Conservation (phyloP, 192 early-diverging fungal genomes). For the Spinellus fusiger region DNA sequence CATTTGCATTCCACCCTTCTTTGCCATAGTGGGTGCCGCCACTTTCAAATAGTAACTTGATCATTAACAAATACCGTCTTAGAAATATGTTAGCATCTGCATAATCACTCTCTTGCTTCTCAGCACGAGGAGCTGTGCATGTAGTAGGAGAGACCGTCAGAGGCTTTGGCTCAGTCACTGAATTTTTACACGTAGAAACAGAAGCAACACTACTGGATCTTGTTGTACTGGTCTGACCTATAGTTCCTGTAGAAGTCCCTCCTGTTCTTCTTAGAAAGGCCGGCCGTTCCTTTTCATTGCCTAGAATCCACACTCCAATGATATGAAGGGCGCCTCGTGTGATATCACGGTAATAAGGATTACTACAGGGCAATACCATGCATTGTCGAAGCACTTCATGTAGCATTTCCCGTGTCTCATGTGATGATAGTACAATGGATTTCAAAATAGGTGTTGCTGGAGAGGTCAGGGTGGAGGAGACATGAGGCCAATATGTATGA, state of each 20-base stretch:
- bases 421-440: conserved; percentile 46
- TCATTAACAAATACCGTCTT: conserved; percentile 59
- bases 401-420: conserved; percentile 63
- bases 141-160: background rate
- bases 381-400: conserved; percentile 75
- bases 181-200: background rate
- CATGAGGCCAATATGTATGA: conserved; percentile 19
- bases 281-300: conserved; percentile 66
- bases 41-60: conserved; percentile 57
- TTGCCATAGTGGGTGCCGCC: conserved; percentile 18
- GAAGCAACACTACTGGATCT: conserved; percentile 6
- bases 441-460: conserved; percentile 58
- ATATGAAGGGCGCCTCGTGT: conserved; percentile 59
- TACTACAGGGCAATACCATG: conserved; percentile 54
- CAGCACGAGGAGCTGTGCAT: background rate
- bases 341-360: conserved; percentile 55
- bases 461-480: conserved; percentile 21
- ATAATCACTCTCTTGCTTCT: conserved; percentile 15
- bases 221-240: background rate
- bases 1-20: background rate
- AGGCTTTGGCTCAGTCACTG: background rate
- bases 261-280: conserved; percentile 46
- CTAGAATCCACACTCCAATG: conserved; percentile 60
- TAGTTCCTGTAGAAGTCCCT: background rate
- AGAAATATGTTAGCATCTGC: conserved; percentile 54